These are phyloP conservation scores for Tubosaeta sp. DNA, from an alignment of 768 basidiomycete genomes.

Conservation along the genomic window DNA sequence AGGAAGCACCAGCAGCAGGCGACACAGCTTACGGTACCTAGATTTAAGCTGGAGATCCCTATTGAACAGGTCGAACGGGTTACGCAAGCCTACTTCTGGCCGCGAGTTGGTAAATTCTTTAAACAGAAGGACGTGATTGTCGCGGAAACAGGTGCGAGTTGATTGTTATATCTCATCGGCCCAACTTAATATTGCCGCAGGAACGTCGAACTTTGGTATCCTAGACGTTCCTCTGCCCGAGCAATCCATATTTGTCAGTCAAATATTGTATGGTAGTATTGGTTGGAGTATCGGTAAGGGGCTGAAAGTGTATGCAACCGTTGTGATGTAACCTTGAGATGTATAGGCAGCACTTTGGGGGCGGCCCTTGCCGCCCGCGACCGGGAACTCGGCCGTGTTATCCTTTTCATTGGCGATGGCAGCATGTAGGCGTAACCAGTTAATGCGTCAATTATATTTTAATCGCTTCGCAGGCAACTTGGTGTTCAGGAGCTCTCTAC, in stretches of 20 bases:
- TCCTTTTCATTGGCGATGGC: slow-evolving; percentile 85
- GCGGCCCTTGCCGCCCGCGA: slow-evolving; percentile 79
- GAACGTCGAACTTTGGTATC: slow-evolving; percentile 83
- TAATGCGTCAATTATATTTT: slow-evolving; percentile 1
- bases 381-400: slow-evolving; percentile 54
- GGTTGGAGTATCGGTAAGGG: slow-evolving; percentile 77
- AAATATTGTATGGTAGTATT: slow-evolving; percentile 90
- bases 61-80: slow-evolving; percentile 51
- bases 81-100: slow-evolving; percentile 83
- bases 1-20: slow-evolving; percentile 38
- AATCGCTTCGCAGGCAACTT: slow-evolving; percentile 49
- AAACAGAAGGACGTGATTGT: slow-evolving; percentile 69
- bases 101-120: slow-evolving; percentile 71
- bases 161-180: background rate
- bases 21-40: slow-evolving; percentile 43
- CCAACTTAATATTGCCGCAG: slow-evolving; percentile 22
- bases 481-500: slow-evolving; percentile 81
- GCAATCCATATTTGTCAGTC: slow-evolving; percentile 60
- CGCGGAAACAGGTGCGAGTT: slow-evolving; percentile 70
- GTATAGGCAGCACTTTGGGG: slow-evolving; percentile 61
- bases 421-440: slow-evolving; percentile 50
- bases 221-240: slow-evolving; percentile 75
- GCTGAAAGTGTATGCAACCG: background rate
- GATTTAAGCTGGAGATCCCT: slow-evolving; percentile 40
- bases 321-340: background rate